Base-by-base conservation (phyloP, 805 yeast genomes). In the Kodamaea fukazawae region DNA sequence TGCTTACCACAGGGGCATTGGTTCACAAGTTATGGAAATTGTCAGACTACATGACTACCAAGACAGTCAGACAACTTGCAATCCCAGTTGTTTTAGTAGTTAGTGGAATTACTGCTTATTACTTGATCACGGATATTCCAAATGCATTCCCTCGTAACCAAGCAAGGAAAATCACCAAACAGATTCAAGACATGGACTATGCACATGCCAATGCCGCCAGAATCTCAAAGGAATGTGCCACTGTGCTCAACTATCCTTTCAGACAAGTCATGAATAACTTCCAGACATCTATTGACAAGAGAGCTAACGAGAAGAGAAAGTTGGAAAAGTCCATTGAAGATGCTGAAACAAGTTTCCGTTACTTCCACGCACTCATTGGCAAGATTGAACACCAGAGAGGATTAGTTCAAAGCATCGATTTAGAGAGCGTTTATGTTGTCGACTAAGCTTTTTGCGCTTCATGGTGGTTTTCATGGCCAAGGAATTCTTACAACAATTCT, bases 91-190 rank as follows among this genome's bases (percentile, higher is more conserved):
- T 73, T 1, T 48, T 79, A 2, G 70, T 78, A 7, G 73, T 75
- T 1, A 64, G 77, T 4, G 73, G 78, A 1, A 67, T 78, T 10
- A 71, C 83, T 0, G 63, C 76, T 0, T 77, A 79, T 29, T 88
- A 86, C 52, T 57, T 89, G 42, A 65, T 88, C 13, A 70, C 73
- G 43, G 98, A 93, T 59, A 78, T 95, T 10, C 97, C 97, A 2
- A 78, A 83, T 51, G 96, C 97, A 0, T 79, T 87, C 51, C 95
- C 96, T 13, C 71, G 88, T 48, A 89, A 89, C 42, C 74, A 88
- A 43, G 88, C 93, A 0, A 70, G 73, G 34, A 87, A 85, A 60
- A 76, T 91, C 48, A 76, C 75, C 46, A 55, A 55, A 5, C 84
- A 83, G 52, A 67, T 93, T 25, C 70, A 70, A 30, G 76, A 75